A percentile compares a stretch with the other conserved stretches of the same genome.
Evolutionary conservation across 345 rosid genomes (phyloP).

Genomic region (Acer saccharum): DNA sequence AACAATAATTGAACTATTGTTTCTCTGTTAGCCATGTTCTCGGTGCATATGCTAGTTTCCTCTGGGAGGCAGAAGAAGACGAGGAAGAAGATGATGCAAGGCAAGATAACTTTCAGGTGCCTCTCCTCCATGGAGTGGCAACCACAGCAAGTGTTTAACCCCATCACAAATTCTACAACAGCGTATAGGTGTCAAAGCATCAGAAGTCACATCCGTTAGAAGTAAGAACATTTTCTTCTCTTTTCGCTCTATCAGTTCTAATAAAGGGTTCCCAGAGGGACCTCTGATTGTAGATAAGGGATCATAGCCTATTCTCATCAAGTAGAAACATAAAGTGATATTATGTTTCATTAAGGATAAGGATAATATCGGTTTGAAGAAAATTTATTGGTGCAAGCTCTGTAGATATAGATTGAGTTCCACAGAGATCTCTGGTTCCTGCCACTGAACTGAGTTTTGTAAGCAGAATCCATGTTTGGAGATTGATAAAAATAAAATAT

Average conservation of each 20-base stretch:
- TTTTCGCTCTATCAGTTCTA: no score
- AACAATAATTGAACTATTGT: not conserved
- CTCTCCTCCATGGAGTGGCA: not conserved
- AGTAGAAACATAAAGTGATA: not conserved
- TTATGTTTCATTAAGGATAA: not conserved
- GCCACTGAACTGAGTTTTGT: no score
- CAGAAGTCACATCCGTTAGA: no score
- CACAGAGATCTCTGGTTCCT: no score
- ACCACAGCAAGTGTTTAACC: conserved; percentile 17
- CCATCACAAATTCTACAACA: not conserved
- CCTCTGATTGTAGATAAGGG: not conserved
- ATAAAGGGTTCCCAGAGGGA: no score
- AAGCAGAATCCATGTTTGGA: no score
- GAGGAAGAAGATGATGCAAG: conserved; percentile 17
- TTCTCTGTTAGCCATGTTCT: conserved; percentile 54
- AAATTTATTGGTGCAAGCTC: no score
- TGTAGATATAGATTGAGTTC: no score
- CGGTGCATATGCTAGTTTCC: conserved; percentile 75
- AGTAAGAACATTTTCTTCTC: no score
- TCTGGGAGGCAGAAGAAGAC: conserved; percentile 62
- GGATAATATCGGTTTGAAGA: no score
- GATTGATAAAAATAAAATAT: no score
- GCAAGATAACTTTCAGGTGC: conserved; percentile 16
- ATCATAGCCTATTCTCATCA: not conserved
- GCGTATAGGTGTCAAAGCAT: not conserved